Evolutionary conservation across 2,329 filamentous ascomycete species (phyloP), one percentile per base, ranked within the genome.

Genomic region (Fusarium mundagurra): DNA sequence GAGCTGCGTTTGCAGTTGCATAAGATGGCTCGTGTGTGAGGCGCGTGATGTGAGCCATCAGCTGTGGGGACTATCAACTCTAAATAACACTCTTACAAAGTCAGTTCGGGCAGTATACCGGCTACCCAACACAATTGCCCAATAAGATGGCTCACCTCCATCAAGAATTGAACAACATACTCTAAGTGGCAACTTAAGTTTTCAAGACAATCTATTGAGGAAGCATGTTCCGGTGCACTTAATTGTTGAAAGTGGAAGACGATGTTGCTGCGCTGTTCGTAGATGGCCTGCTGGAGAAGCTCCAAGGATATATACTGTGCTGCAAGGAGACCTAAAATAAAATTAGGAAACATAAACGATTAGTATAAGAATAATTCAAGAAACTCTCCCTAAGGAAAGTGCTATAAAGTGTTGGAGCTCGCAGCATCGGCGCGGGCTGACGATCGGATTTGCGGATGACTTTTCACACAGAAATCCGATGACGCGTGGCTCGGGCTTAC

Each of bases 371-470:
- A 18, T 5, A n/a, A 18, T 3, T 18, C 1, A 50, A 9, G 3
- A 7, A 14, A 5, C 3, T 33, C 0, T 6, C 6, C 10, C 2
- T 18, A 8, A 22, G 16, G 5, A 38, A 36, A 6, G 9, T 9
- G 10, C 8, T 13, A 17, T 20, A 5, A 34, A 24, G 4, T 5
- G 10, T 48, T 11, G 61, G 53, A 20, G 16, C 10, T 48, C 2
- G 2, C 2, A 24, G 33, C 5, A 34, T 41, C 22, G n/a, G 29
- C 38, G 18, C 18, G 18, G 29, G 7, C 14, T 41, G 4, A 10
- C 4, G 18, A 17, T 69, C 68, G 61, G 68, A 48, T 39, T 61
- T 71, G 29, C 54, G 54, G 60, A 39, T 16, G 39, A n/a, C 36
- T 31, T 8, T 11, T 16, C 8, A 2, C 29, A 22, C 6, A 34